Percentiles rank a stretch among this genome's conserved stretches.
Evolutionary conservation across 495 filamentous ascomycete species (phyloP).

Genomic region (Cercophora scortea): DNA sequence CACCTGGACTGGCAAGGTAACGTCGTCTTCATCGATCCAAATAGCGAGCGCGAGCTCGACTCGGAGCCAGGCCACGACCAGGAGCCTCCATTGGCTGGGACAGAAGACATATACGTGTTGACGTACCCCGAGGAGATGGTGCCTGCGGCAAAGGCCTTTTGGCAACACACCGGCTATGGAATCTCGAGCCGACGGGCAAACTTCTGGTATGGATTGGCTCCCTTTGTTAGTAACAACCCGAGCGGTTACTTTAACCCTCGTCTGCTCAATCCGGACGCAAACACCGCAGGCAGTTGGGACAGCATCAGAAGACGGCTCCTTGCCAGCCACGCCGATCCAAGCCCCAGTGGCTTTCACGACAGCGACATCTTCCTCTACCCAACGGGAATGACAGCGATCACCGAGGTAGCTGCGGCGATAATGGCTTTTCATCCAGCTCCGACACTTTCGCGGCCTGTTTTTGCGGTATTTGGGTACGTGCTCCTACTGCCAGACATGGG

Average conservation of each 20-base stretch:
- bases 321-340: too few relatives aligned
- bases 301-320: too few relatives aligned
- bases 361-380: constrained; percentile 15
- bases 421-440: background rate
- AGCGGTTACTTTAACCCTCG: background rate
- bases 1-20: too few relatives aligned
- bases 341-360: too few relatives aligned
- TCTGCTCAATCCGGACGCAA: background rate
- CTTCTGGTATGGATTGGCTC: constrained; percentile 10
- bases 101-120: constrained; percentile 10
- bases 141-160: constrained; percentile 11
- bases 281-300: background rate
- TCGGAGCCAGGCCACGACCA: too few relatives aligned
- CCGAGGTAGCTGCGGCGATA: constrained; percentile 3
- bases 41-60: too few relatives aligned
- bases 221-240: background rate
- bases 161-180: constrained; percentile 23
- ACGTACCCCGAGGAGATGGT: constrained; percentile 5
- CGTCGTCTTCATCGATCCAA: too few relatives aligned
- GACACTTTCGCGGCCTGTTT: background rate
- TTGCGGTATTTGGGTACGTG: constrained; percentile 13
- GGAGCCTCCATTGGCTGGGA: too few relatives aligned
- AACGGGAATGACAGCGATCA: constrained; percentile 16
- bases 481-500: background rate
- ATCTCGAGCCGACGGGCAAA: constrained; percentile 20